A percentile compares a stretch with the other conserved stretches of the same genome.
Evolutionary conservation across 371 early-diverging fungal genomes (phyloP).

Genomic region (Mortierella sp.): DNA sequence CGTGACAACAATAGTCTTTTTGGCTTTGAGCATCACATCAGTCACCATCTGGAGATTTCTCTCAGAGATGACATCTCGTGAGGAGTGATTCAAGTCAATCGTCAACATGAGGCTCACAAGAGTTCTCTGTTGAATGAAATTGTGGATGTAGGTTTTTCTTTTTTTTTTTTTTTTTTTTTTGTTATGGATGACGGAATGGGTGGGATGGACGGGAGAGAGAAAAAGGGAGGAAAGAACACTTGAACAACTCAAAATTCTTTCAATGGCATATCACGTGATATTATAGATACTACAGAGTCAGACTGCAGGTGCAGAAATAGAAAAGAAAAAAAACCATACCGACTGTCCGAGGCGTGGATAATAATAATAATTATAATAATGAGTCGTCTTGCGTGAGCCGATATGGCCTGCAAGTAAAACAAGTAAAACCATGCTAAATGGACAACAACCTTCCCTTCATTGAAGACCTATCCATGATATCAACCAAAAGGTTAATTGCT

Average conservation of each 20-base stretch:
- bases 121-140: background rate
- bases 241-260: constrained; percentile 1
- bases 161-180: too few species aligned
- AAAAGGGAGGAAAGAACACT: background rate
- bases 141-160: background rate
- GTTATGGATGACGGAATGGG: background rate
- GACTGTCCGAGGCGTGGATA: too few species aligned
- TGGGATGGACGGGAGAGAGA: constrained; percentile 7
- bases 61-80: constrained; percentile 56
- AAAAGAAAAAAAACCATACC: too few species aligned
- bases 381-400: too few species aligned
- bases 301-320: too few species aligned
- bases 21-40: constrained; percentile 71
- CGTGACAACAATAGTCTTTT: constrained; percentile 84
- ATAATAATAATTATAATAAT: too few species aligned
- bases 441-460: too few species aligned
- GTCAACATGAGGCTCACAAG: constrained; percentile 32
- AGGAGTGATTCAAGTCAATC: constrained; percentile 43
- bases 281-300: too few species aligned
- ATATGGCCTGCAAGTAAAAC: too few species aligned
- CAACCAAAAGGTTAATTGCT: too few species aligned
- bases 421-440: too few species aligned
- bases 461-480: too few species aligned
- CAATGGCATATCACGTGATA: background rate
- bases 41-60: constrained; percentile 63